Evolutionary conservation across 495 filamentous ascomycete species (phyloP).

Genomic region (Polyplosphaeria fusca): DNA sequence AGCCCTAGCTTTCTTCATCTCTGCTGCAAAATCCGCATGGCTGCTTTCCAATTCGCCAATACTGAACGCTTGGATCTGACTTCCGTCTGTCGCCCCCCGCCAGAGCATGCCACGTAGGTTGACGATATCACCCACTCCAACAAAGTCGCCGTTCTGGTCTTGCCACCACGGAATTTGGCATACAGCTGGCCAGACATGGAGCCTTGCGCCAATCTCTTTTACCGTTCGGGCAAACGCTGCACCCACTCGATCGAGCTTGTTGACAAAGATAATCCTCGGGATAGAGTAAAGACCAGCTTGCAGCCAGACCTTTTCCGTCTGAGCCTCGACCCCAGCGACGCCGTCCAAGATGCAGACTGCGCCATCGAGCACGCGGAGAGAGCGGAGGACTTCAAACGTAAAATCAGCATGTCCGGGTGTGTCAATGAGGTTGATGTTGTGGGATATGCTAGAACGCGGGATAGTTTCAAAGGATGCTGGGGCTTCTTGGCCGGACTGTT

Average conservation of each 20-base stretch:
- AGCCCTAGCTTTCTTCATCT: constrained; percentile 71
- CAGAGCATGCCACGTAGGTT: constrained; percentile 51
- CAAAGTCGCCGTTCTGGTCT: constrained; percentile 65
- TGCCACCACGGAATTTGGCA: constrained; percentile 95
- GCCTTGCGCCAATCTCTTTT: constrained; percentile 73
- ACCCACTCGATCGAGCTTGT: constrained; percentile 94
- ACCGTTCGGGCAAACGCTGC: constrained; percentile 86
- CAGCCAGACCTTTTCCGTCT: constrained; percentile 95
- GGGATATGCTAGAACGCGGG: constrained; percentile 36
- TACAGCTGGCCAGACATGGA: constrained; percentile 81
- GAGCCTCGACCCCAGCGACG: constrained; percentile 95
- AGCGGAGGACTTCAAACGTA: constrained; percentile 94
- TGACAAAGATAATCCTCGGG: constrained; percentile 83
- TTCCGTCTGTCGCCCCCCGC: constrained; percentile 66
- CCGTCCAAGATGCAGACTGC: constrained; percentile 95
- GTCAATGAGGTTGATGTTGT: constrained; percentile 91
- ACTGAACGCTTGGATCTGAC: constrained; percentile 51
- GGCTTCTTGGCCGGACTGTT: background rate
- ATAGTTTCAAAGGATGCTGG: background rate
- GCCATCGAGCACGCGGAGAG: constrained; percentile 87
- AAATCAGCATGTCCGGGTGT: constrained; percentile 98
- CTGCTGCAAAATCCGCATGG: constrained; percentile 56
- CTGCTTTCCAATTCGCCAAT: constrained; percentile 52
- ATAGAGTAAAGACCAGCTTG: constrained; percentile 84
- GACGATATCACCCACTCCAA: constrained; percentile 81